phyloP scores from a whole-genome alignment of 2,329 filamentous ascomycete genomes.

The Emmonsiellopsis sp. region DNA sequence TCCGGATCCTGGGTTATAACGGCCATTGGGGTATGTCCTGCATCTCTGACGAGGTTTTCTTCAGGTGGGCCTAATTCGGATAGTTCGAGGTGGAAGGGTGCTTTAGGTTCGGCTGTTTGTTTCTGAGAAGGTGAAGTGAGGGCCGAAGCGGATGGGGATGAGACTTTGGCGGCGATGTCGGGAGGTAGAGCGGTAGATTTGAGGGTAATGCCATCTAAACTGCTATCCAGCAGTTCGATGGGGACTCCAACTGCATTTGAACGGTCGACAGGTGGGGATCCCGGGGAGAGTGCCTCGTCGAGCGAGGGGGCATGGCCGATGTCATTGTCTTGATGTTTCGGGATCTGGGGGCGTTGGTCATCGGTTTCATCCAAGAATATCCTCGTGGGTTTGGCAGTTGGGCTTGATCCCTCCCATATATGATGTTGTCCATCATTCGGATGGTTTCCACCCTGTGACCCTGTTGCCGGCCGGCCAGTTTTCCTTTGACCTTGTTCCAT shows the following conservation, averaged over 20 bases:
- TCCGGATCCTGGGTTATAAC: slow-evolving; percentile 29
- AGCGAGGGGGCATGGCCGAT: slow-evolving; percentile 24
- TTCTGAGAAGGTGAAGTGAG: slow-evolving; percentile 15
- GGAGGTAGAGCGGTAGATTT: slow-evolving; percentile 37
- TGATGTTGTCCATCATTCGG: slow-evolving; percentile 16
- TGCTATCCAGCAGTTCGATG: slow-evolving; percentile 38
- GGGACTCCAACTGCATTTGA: slow-evolving; percentile 26
- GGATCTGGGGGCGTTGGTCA: slow-evolving; percentile 12
- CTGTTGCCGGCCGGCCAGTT: not conserved
- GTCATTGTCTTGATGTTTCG: slow-evolving; percentile 21
- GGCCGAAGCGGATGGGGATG: slow-evolving; percentile 24
- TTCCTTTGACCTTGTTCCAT: slow-evolving; percentile 21
- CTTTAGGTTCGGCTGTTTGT: not conserved
- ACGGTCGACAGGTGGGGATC: slow-evolving; percentile 25
- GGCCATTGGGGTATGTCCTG: slow-evolving; percentile 38
- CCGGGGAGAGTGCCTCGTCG: slow-evolving; percentile 32
- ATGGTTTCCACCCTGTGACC: not conserved
- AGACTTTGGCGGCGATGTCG: slow-evolving; percentile 34
- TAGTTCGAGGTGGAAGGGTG: slow-evolving; percentile 10
- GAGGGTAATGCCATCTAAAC: slow-evolving; percentile 38
- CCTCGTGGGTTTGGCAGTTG: slow-evolving; percentile 31
- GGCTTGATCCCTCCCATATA: slow-evolving; percentile 37
- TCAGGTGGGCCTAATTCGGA: slow-evolving; percentile 31
- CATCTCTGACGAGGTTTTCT: slow-evolving; percentile 31
- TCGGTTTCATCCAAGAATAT: slow-evolving; percentile 31